Conservation (phyloP, 169 alveolate genomes). For the Miamiensis avidus region DNA sequence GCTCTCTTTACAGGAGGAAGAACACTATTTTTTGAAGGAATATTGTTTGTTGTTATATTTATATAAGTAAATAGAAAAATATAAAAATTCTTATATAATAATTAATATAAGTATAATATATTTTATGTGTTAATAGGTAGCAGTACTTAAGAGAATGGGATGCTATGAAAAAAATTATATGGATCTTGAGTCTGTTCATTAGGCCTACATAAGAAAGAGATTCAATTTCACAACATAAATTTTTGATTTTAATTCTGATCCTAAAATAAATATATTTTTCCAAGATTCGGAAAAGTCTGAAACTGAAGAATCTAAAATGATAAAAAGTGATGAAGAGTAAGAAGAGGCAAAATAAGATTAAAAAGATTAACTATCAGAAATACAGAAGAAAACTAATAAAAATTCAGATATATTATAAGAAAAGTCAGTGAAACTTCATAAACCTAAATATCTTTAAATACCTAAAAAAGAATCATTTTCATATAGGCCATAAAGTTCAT, state of each 20-base stretch:
- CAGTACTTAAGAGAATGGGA: neutral
- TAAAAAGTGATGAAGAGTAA: neutral
- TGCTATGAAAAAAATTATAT: neutral
- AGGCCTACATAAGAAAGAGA: neutral
- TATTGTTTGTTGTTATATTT: neutral
- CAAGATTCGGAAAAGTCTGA: neutral
- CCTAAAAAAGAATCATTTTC: neutral
- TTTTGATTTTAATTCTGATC: neutral
- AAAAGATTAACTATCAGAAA: neutral
- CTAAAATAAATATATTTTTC: neutral
- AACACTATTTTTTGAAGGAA: neutral
- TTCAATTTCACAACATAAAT: too few relatives aligned
- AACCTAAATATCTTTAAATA: neutral
- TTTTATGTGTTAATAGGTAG: too few relatives aligned
- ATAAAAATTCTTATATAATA: too few relatives aligned
- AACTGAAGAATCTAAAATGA: neutral
- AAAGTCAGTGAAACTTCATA: neutral
- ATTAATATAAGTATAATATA: too few relatives aligned
- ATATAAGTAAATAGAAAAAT: too few relatives aligned
- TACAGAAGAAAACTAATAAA: neutral
- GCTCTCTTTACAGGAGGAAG: neutral
- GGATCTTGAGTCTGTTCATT: neutral
- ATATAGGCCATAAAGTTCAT: neutral
- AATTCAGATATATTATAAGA: neutral
- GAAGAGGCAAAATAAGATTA: neutral